Evolutionary conservation across 768 basidiomycete species (phyloP).

Genomic region (Auricularia cornea): DNA sequence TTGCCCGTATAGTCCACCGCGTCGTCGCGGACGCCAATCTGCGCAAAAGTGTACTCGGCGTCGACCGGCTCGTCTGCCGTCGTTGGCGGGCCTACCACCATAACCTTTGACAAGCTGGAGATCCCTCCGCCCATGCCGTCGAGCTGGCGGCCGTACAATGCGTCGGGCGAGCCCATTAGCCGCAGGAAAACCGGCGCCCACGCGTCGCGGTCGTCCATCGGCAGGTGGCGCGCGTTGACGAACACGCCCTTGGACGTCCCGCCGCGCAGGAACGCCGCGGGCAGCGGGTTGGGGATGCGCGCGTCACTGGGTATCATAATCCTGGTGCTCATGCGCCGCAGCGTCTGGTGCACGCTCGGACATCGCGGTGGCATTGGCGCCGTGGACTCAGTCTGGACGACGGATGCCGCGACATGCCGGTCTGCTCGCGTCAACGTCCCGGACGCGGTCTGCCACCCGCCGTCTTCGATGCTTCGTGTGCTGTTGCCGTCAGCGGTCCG

Average conservation of each 20-base stretch:
- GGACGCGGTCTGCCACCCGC: too few relatives aligned
- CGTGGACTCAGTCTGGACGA: too few relatives aligned
- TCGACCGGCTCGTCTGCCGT: constrained; percentile 40
- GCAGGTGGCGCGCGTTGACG: constrained; percentile 45
- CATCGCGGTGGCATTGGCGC: too few relatives aligned
- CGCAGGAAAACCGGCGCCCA: constrained; percentile 60
- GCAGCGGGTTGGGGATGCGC: constrained; percentile 25
- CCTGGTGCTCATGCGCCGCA: not conserved
- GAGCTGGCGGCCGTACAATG: constrained; percentile 56
- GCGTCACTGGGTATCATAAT: not conserved
- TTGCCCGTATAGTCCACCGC: constrained; percentile 63
- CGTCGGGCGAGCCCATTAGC: constrained; percentile 78
- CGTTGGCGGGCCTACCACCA: constrained; percentile 49
- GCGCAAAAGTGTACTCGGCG: constrained; percentile 63
- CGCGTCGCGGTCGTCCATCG: constrained; percentile 32
- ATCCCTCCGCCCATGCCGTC: constrained; percentile 79
- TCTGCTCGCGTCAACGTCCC: too few relatives aligned
- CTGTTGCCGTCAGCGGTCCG: too few relatives aligned
- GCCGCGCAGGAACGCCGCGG: constrained; percentile 51
- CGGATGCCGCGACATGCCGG: too few relatives aligned
- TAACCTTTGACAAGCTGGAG: constrained; percentile 67
- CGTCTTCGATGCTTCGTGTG: too few relatives aligned
- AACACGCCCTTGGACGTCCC: constrained; percentile 77
- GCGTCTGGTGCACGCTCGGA: too few relatives aligned
- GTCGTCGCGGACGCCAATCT: constrained; percentile 46